These are phyloP conservation scores for Tricholoma sp. DNA, from an alignment of 768 basidiomycete genomes.

Conservation along the genomic window DNA sequence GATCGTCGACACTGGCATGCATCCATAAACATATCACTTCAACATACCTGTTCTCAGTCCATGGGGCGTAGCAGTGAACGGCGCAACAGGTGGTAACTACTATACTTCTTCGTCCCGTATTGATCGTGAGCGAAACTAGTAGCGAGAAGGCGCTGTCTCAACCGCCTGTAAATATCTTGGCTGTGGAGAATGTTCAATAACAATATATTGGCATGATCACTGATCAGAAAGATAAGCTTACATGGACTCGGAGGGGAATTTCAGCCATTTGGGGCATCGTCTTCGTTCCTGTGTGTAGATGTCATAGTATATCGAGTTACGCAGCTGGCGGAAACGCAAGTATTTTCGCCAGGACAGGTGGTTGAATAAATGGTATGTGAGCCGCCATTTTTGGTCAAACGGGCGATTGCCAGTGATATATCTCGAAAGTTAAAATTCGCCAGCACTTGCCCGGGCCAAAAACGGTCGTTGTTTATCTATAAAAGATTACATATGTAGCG, in stretches of 20 bases:
- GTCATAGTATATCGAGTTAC: background rate
- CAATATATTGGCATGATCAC: background rate
- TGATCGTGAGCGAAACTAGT: background rate
- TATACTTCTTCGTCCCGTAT: too few relatives aligned
- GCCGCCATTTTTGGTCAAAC: background rate
- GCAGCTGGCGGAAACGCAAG: background rate
- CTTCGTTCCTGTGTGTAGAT: background rate
- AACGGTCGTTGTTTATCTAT: background rate
- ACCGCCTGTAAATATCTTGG: background rate
- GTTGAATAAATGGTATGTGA: background rate
- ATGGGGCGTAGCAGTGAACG: too few relatives aligned
- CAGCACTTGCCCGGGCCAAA: background rate
- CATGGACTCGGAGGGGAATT: background rate
- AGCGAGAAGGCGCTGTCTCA: background rate
- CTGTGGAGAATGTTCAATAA: background rate
- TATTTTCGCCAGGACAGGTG: background rate
- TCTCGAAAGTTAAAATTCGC: background rate
- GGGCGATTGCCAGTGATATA: background rate
- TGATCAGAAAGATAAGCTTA: background rate
- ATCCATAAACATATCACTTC: constrained; percentile 1
- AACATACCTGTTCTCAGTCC: too few relatives aligned
- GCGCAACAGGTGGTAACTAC: too few relatives aligned
- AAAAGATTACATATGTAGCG: background rate
- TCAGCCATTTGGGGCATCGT: background rate
- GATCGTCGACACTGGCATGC: constrained; percentile 1